Percentiles rank a stretch among this genome's conserved stretches.
These are phyloP conservation scores for Pistacia integerrima DNA, from an alignment of 345 rosid genomes.

Conservation along the genomic window DNA sequence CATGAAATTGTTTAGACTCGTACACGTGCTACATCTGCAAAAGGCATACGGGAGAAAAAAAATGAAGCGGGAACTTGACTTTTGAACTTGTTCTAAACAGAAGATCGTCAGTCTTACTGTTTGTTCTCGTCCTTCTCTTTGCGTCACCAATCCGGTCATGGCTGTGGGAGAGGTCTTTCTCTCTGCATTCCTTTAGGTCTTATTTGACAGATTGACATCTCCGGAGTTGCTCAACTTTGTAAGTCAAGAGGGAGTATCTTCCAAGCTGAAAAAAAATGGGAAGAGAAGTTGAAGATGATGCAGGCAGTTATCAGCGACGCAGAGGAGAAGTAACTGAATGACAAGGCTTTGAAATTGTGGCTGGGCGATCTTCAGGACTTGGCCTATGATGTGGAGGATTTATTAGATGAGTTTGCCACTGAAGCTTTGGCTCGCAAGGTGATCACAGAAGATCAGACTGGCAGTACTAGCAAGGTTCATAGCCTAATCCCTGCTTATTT, in stretches of 20 bases:
- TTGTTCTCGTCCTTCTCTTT: no score
- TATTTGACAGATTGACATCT: background rate
- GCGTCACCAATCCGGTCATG: background rate
- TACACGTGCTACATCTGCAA: no score
- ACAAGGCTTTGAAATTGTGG: background rate
- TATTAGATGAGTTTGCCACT: background rate
- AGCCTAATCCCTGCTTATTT: no score
- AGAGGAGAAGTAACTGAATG: background rate
- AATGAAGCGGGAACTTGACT: no score
- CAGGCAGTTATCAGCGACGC: background rate
- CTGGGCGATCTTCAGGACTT: background rate
- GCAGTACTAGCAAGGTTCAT: background rate
- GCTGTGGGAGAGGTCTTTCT: slow-evolving; percentile 2
- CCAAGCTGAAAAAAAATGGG: background rate
- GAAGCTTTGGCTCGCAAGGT: background rate
- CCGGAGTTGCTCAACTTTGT: background rate
- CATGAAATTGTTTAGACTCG: no score
- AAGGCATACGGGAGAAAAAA: no score
- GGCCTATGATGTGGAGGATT: background rate
- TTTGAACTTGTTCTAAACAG: no score
- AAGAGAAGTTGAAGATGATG: background rate
- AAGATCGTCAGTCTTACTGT: no score
- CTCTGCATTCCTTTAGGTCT: background rate
- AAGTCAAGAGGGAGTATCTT: background rate
- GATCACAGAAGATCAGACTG: background rate